Percentiles rank a stretch among this genome's conserved stretches.
Evolutionary conservation across 345 rosid species (phyloP).

Genomic region (Hibiscus syriacus): DNA sequence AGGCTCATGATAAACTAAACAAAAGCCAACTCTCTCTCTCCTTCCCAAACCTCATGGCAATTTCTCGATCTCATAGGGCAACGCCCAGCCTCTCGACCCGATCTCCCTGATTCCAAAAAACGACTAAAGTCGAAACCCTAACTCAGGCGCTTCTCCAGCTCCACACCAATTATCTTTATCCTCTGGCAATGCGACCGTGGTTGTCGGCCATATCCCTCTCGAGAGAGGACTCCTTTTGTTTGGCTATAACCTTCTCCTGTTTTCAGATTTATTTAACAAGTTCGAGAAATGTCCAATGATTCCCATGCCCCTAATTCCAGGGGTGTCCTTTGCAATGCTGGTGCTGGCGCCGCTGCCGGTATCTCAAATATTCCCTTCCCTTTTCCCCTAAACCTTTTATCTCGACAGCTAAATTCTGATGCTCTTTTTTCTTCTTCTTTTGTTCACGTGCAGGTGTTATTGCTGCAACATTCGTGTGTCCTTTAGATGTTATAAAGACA

Average conservation of each 20-base stretch:
- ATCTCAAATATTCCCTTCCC: not conserved
- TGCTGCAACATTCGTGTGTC: conserved; percentile 90
- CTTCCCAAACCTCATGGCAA: not conserved
- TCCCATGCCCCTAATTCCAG: conserved; percentile 46
- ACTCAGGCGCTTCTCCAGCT: conserved; percentile 1
- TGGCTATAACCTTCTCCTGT: conserved; percentile 5
- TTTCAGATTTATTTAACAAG: conserved; percentile 11
- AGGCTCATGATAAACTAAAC: not conserved
- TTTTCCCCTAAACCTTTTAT: not conserved
- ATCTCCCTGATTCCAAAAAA: not conserved
- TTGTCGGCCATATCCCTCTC: conserved; percentile 54
- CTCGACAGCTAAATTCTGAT: not conserved
- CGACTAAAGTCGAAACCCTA: not conserved
- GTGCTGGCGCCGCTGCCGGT: conserved; percentile 93
- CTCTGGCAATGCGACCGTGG: conserved; percentile 79
- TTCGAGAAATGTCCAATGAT: conserved; percentile 36
- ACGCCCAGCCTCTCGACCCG: not conserved
- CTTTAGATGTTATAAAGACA: conserved; percentile 85
- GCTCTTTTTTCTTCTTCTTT: not conserved
- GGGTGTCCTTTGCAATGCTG: conserved; percentile 74
- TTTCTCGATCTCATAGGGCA: not conserved
- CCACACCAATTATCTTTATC: conserved; percentile 6
- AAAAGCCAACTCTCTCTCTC: not conserved
- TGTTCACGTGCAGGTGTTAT: conserved; percentile 43
- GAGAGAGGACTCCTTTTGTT: conserved; percentile 48